Evolutionary conservation across 257 asterid species (phyloP), one percentile per base, ranked within the genome.

Genomic region (Sherardia arvensis): DNA sequence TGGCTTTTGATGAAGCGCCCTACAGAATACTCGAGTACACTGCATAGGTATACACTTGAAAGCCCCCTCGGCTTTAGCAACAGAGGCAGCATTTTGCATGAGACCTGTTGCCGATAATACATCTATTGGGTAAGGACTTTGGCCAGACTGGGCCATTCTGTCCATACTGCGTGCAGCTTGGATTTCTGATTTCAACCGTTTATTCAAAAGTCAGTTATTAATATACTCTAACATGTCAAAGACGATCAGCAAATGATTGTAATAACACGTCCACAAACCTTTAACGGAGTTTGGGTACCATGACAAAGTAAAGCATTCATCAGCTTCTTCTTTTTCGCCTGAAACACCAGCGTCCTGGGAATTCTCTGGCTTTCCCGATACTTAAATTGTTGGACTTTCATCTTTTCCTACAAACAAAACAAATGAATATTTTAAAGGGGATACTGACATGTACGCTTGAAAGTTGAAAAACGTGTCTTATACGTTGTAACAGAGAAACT

Each of bases 231-330:
- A n/a, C n/a, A n/a, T n/a, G n/a, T n/a, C n/a, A n/a, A 3, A 47
- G 26, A 58, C 27, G 66, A 58, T 14, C n/a, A n/a, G n/a, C n/a
- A 70, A 56, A 43, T 30, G 70, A 73, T 56, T 47, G 3, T 71
- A 65, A 22, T 71, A 65, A 22, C 22, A 63, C 21, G 61, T 30
- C 66, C n/a, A n/a, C n/a, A n/a, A n/a, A n/a, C n/a, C n/a, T n/a
- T n/a, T n/a, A n/a, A n/a, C n/a, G n/a, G n/a, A n/a, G n/a, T n/a
- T n/a, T n/a, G n/a, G n/a, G n/a, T n/a, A n/a, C n/a, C n/a, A n/a
- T 80, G 97, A 78, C 99, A 93, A 43, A 90, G 94, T n/a, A 73
- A 95, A 87, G 77, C 99, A 93, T 70, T 36, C 45, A 9, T 36
- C 45, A n/a, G n/a, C n/a, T 36, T 36, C 45, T 10, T 11, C 17